Evolutionary conservation across 2,329 filamentous ascomycete genomes (phyloP).

Genomic region (Diaporthe citri): DNA sequence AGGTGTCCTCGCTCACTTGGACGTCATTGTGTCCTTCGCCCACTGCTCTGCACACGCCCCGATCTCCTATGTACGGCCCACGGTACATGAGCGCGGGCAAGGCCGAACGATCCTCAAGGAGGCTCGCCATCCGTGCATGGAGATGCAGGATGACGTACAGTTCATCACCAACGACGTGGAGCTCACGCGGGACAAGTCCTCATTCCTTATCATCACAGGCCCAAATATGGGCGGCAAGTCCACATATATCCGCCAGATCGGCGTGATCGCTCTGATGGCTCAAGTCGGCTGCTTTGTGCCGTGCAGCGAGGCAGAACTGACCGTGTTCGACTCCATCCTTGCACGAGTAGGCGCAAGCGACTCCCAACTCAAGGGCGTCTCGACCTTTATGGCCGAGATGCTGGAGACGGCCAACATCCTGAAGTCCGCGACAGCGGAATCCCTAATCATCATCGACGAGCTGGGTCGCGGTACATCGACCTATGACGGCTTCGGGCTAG

Average conservation of each 20-base stretch:
- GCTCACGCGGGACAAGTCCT: conserved; percentile 81
- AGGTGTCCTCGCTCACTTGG: conserved; percentile 89
- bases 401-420: conserved; percentile 98
- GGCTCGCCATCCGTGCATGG: conserved; percentile 96
- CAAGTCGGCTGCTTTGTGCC: conserved; percentile 98
- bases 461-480: conserved; percentile 96
- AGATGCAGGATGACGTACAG: conserved; percentile 97
- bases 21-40: conserved; percentile 94
- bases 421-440: conserved; percentile 94
- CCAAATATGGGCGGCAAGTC: conserved; percentile 99
- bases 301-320: conserved; percentile 89
- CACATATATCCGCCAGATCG: conserved; percentile 97
- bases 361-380: conserved; percentile 96
- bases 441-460: conserved; percentile 98
- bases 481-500: conserved; percentile 98
- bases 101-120: conserved; percentile 93
- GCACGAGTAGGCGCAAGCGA: conserved; percentile 96
- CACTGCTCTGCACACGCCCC: conserved; percentile 95
- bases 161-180: conserved; percentile 98
- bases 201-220: conserved; percentile 96
- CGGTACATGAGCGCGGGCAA: conserved; percentile 87
- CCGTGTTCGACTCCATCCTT: conserved; percentile 96
- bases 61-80: conserved; percentile 90
- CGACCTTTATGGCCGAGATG: conserved; percentile 99
- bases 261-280: conserved; percentile 96